phyloP scores from a whole-genome alignment of 1,284 basidiomycete species.

The Apiotrichum sp. region DNA sequence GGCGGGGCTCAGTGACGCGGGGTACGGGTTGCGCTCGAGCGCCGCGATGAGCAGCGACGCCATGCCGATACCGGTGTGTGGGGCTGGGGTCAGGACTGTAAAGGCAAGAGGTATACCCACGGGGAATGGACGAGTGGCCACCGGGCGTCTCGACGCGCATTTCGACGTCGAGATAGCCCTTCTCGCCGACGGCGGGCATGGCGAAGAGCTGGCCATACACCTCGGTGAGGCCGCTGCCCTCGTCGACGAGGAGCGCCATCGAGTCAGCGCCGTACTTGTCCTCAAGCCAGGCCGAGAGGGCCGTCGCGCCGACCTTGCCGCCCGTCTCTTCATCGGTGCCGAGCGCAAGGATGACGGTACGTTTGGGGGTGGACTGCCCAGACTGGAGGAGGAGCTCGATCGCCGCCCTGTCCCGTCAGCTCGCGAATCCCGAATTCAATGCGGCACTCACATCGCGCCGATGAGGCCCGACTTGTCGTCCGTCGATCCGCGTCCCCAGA shows the following conservation, averaged over 20 bases:
- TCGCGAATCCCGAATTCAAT: constrained; percentile 48
- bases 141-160: constrained; percentile 56
- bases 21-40: constrained; percentile 38
- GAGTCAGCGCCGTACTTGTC: constrained; percentile 56
- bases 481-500: constrained; percentile 59
- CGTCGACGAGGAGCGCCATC: constrained; percentile 57
- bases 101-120: not conserved
- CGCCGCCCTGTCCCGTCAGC: constrained; percentile 31
- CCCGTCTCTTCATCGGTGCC: constrained; percentile 67
- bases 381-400: constrained; percentile 55
- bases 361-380: constrained; percentile 51
- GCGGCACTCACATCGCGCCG: not conserved
- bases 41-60: constrained; percentile 37
- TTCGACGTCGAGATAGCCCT: constrained; percentile 58
- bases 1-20: constrained; percentile 23
- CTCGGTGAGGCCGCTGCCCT: constrained; percentile 32
- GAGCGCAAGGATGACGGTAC: constrained; percentile 57
- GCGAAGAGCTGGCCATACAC: constrained; percentile 46
- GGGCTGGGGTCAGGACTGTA: no score
- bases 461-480: constrained; percentile 62
- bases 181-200: constrained; percentile 57
- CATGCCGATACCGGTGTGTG: constrained; percentile 44
- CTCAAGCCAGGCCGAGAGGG: constrained; percentile 52
- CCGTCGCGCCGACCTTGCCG: constrained; percentile 44
- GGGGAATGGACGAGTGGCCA: constrained; percentile 43